Evolutionary conservation across 1,284 basidiomycete species (phyloP), one percentile per base, ranked within the genome.

Genomic region (Hypsizygus ulmarius): DNA sequence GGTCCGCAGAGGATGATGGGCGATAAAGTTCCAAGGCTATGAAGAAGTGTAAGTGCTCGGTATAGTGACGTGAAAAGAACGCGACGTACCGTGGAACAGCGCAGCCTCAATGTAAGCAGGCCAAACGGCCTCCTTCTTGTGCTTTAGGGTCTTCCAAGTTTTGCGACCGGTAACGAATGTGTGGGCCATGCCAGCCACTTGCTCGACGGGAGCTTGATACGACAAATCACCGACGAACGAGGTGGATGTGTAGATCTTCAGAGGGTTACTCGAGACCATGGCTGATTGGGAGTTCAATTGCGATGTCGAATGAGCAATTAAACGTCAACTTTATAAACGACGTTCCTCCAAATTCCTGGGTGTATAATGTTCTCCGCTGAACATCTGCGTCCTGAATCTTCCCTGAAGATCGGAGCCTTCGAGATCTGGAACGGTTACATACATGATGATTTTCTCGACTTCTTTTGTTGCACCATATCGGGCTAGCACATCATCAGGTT

Each of bases 91-190:
- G 69, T 78, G 72, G 44, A 81, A 68, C 21, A 82, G 71, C 36
- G 76, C 77, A 16, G 69, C 71, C 60, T 81, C 79, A 43, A 80
- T 68, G 36, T 69, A 62, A 1, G 77, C 73, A 4, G 79, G 74
- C 79, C 79, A 81, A 19, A 82, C 75, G 21, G 73, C 71, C 59
- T 79, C 78, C 47, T 70, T 74, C 50, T 64, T 63, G 54, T 72
- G 72, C 57, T 75, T 78, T 60, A 75, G 68, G 19, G 72, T 77
- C 62, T 80, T 81, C 73, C 74, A 79, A 45, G 73, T 75, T 59
- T 76, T 79, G 47, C 79, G 72, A 18, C 76, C 74, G 9, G 72
- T 74, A 43, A 73, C 69, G 47, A 73, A 68, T 49, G 69, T 71
- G 51, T 73, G 69, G 42, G 51, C 53, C 43, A 48, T 45, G 14